phyloP scores from a whole-genome alignment of 169 alveolate species.

The Plasmodium sp. region DNA sequence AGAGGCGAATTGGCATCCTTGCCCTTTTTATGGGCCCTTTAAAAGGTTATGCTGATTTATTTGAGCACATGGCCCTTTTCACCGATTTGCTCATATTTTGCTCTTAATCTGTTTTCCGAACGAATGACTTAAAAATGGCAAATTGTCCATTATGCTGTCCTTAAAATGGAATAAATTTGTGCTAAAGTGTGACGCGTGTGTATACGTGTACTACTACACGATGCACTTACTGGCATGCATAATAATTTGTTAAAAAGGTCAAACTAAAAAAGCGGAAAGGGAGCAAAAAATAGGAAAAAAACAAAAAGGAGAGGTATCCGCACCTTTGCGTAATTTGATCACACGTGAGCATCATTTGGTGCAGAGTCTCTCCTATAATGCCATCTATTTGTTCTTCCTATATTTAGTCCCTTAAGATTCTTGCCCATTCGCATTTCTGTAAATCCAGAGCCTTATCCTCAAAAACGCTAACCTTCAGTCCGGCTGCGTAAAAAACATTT shows the following conservation, averaged over 20 bases:
- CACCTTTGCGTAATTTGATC: background rate
- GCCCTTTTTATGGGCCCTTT: background rate
- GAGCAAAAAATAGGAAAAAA: constrained; percentile 3
- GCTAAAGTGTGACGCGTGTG: background rate
- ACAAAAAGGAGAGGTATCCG: background rate
- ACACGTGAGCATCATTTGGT: background rate
- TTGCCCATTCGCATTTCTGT: constrained; percentile 74
- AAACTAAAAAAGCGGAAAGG: background rate
- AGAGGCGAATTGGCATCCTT: background rate
- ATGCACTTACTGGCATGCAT: background rate
- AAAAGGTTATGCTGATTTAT: background rate
- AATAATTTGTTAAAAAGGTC: background rate
- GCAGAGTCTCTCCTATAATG: background rate
- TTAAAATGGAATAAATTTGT: background rate
- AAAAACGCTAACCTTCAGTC: constrained; percentile 67
- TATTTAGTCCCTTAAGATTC: constrained; percentile 58
- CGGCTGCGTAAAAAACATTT: constrained; percentile 68
- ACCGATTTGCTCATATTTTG: background rate
- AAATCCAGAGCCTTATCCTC: constrained; percentile 69
- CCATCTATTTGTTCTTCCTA: background rate
- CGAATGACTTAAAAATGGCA: background rate
- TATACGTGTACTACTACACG: background rate
- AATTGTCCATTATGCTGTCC: background rate
- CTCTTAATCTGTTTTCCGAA: background rate
- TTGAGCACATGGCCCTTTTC: background rate